phyloP scores from a whole-genome alignment of 2,329 filamentous ascomycete species.

The Setomelanomma holmii region DNA sequence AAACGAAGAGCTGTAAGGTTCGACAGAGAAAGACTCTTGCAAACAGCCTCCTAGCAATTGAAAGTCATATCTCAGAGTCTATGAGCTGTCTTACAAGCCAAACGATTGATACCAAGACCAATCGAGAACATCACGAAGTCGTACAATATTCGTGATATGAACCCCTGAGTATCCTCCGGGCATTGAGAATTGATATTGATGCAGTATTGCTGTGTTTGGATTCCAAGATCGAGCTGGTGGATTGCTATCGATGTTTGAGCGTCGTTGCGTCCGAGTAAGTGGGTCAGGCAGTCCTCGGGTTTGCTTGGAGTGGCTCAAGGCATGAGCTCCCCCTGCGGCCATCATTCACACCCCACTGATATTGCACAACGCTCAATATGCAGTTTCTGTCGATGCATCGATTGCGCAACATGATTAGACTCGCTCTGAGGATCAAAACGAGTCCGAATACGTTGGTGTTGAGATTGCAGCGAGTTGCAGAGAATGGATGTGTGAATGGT shows the following conservation, averaged over 20 bases:
- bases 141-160: too few relatives aligned
- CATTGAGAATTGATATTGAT: background rate
- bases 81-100: too few relatives aligned
- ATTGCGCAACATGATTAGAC: conserved; percentile 19
- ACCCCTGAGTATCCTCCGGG: background rate
- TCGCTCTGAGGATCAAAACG: conserved; percentile 60
- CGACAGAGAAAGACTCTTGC: background rate
- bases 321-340: conserved; percentile 26
- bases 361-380: conserved; percentile 8
- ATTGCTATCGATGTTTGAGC: conserved; percentile 17
- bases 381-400: conserved; percentile 10
- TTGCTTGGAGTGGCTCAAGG: conserved; percentile 37
- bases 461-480: conserved; percentile 39
- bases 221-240: background rate
- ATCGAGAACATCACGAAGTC: too few relatives aligned
- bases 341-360: conserved; percentile 16
- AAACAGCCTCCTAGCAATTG: too few relatives aligned
- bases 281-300: conserved; percentile 39
- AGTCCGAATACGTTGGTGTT: conserved; percentile 69
- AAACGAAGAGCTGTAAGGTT: background rate
- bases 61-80: too few relatives aligned
- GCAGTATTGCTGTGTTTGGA: too few relatives aligned
- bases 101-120: too few relatives aligned
- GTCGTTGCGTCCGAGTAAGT: conserved; percentile 31
- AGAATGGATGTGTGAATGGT: conserved; percentile 35